Conservation (phyloP, 495 filamentous ascomycete species). For the Sordaria brevicollis region DNA sequence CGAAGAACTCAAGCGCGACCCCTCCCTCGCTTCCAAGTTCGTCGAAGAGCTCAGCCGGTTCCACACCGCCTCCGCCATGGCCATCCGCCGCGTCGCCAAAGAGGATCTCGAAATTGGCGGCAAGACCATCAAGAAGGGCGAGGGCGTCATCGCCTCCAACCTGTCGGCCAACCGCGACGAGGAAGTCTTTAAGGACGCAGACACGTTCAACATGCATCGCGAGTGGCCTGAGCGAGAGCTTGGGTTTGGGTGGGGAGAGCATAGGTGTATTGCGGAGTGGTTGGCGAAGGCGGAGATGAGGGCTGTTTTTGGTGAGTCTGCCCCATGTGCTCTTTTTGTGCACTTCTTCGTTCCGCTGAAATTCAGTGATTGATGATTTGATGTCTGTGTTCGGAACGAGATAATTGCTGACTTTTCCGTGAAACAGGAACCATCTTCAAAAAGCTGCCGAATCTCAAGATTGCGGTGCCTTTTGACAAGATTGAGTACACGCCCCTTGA, state of each 20-base stretch:
- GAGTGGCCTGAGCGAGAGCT: constrained; percentile 21
- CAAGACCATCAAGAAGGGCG: constrained; percentile 26
- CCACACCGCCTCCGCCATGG: constrained; percentile 34
- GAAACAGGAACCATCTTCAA: constrained; percentile 20
- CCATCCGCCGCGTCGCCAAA: constrained; percentile 33
- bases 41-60: constrained; percentile 38
- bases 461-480: constrained; percentile 25
- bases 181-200: constrained; percentile 27
- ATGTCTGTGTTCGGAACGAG: neutral
- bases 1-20: constrained; percentile 25
- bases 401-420: neutral
- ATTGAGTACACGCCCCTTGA: constrained; percentile 25
- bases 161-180: constrained; percentile 39
- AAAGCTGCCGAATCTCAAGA: constrained; percentile 22
- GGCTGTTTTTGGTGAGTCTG: constrained; percentile 28
- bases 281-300: constrained; percentile 29
- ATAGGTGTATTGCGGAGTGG: constrained; percentile 35
- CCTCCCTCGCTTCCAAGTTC: constrained; percentile 16
- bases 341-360: neutral
- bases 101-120: constrained; percentile 33
- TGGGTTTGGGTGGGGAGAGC: constrained; percentile 33
- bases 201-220: constrained; percentile 34
- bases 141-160: constrained; percentile 38
- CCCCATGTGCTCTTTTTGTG: neutral
- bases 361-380: neutral